These are phyloP conservation scores for Cyclaneusma minus DNA, from an alignment of 2,329 filamentous ascomycete genomes.

Conservation along the genomic window DNA sequence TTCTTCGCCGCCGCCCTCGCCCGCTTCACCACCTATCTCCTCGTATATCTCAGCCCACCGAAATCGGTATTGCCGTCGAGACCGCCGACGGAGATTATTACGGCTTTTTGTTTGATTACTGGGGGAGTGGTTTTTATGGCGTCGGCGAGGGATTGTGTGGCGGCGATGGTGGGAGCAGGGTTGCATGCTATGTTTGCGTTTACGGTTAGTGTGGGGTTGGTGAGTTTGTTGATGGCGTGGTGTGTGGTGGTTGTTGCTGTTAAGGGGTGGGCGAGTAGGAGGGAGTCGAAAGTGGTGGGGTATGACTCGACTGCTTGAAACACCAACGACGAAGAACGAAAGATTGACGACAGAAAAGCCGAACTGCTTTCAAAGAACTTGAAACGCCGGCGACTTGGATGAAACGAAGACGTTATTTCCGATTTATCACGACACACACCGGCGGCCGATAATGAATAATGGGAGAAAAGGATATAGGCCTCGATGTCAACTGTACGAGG, in stretches of 20 bases:
- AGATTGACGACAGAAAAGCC: too few species aligned
- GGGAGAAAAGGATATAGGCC: too few species aligned
- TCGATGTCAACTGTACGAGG: too few species aligned
- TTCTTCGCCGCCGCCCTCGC: constrained; percentile 69
- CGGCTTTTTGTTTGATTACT: constrained; percentile 71
- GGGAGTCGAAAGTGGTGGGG: constrained; percentile 19
- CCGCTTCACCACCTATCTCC: constrained; percentile 62
- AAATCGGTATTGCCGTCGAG: constrained; percentile 66
- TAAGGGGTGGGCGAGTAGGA: constrained; percentile 68
- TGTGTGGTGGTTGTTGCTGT: constrained; percentile 61
- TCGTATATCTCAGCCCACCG: constrained; percentile 68
- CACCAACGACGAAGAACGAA: too few species aligned
- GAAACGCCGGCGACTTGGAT: too few species aligned
- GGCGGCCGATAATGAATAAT: too few species aligned
- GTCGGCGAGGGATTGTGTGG: constrained; percentile 64
- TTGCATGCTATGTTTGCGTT: constrained; percentile 90
- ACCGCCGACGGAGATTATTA: constrained; percentile 79
- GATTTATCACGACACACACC: too few species aligned
- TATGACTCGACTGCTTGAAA: too few species aligned
- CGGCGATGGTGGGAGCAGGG: constrained; percentile 59
- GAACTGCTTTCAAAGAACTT: too few species aligned
- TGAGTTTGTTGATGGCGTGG: constrained; percentile 76
- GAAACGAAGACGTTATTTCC: too few species aligned
- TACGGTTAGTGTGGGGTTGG: constrained; percentile 72
- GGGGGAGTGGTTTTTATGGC: constrained; percentile 89